Evolutionary conservation across 768 basidiomycete genomes (phyloP).

Genomic region (Glaciozyma martinii): DNA sequence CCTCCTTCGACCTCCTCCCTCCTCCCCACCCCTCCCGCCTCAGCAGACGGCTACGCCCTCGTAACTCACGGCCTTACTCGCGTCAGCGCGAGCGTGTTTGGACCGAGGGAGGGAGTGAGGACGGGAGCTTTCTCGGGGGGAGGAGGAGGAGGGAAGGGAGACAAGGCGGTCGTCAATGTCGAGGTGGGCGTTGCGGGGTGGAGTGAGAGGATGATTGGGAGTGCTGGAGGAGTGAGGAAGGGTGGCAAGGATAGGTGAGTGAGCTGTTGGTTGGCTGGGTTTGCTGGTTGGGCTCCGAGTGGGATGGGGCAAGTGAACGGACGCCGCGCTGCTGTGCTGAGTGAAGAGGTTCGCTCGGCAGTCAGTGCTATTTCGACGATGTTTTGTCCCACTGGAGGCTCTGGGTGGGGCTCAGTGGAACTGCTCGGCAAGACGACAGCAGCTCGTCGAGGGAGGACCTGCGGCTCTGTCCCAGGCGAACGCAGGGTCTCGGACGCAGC

Average conservation of each 20-base stretch:
- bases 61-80: conserved; percentile 85
- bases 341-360: neutral
- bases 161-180: conserved; percentile 80
- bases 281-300: too few species aligned
- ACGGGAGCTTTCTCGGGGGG: conserved; percentile 44
- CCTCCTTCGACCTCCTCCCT: conserved; percentile 2
- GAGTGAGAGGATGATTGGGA: conserved; percentile 54
- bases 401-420: too few species aligned
- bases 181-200: conserved; percentile 81
- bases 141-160: conserved; percentile 44
- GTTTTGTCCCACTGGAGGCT: too few species aligned
- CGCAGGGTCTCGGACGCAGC: too few species aligned
- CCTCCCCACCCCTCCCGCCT: conserved; percentile 42
- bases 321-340: neutral
- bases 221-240: conserved; percentile 16
- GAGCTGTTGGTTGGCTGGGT: neutral
- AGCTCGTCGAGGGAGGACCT: too few species aligned
- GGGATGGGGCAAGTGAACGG: neutral
- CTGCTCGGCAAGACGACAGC: too few species aligned
- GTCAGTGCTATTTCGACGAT: too few species aligned
- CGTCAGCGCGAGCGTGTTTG: conserved; percentile 78
- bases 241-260: conserved; percentile 25
- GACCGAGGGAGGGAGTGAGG: conserved; percentile 78
- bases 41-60: conserved; percentile 76
- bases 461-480: too few species aligned